Evolutionary conservation across 2,329 filamentous ascomycete genomes (phyloP).

Genomic region (Fusarium beomiforme): DNA sequence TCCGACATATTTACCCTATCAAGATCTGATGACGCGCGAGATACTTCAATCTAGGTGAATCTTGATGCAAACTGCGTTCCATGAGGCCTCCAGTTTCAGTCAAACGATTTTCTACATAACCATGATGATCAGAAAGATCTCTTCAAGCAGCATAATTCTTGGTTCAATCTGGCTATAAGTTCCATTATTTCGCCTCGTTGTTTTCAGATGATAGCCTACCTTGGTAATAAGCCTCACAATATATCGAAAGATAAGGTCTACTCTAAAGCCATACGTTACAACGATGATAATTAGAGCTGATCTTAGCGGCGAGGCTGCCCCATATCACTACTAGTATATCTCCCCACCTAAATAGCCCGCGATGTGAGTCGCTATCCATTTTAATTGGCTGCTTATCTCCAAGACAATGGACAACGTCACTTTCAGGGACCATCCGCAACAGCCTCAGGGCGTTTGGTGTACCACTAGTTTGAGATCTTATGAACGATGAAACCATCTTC

Average conservation of each 20-base stretch:
- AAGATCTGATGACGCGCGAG: not conserved
- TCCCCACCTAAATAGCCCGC: not conserved
- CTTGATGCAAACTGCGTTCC: not conserved
- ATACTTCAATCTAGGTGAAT: not conserved
- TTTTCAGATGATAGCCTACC: too few relatives aligned
- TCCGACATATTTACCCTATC: not conserved
- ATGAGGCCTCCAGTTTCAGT: not conserved
- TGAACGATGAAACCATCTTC: slow-evolving; percentile 5
- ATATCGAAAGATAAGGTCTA: not conserved
- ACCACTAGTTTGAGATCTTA: slow-evolving; percentile 22
- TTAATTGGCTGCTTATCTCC: slow-evolving; percentile 14
- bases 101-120: not conserved
- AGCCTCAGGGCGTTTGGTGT: slow-evolving; percentile 13
- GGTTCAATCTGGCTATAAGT: not conserved
- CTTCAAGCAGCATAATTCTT: not conserved
- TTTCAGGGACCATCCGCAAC: slow-evolving; percentile 25
- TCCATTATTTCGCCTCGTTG: not conserved
- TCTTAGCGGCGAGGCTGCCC: slow-evolving; percentile 18
- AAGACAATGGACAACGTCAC: slow-evolving; percentile 28
- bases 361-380: not conserved
- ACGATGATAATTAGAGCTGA: not conserved
- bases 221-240: too few relatives aligned
- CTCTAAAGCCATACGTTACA: not conserved
- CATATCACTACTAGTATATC: slow-evolving; percentile 7
- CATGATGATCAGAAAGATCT: not conserved